A percentile compares a stretch with the other conserved stretches of the same genome.
Evolutionary conservation across 2,329 filamentous ascomycete genomes (phyloP).

Genomic region (Microdochium trichocladiopsis): DNA sequence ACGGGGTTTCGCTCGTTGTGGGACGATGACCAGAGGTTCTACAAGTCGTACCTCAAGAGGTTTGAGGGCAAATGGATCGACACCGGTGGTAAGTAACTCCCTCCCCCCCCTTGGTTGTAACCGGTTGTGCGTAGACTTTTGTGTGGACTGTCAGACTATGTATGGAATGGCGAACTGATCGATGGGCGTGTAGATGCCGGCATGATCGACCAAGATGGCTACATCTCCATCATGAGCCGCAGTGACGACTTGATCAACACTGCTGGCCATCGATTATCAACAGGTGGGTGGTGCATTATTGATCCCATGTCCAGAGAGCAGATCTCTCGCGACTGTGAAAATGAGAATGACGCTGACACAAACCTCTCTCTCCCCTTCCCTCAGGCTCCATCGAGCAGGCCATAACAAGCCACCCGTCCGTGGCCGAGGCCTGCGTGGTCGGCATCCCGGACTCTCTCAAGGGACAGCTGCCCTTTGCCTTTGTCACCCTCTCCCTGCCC

Average conservation of each 20-base stretch:
- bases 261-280: conserved; percentile 86
- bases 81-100: conserved; percentile 48
- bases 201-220: conserved; percentile 69
- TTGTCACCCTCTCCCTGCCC: conserved; percentile 52
- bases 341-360: not conserved
- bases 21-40: conserved; percentile 80
- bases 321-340: no score
- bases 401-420: conserved; percentile 69
- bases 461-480: conserved; percentile 87
- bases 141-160: not conserved
- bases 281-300: conserved; percentile 49
- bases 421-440: conserved; percentile 82
- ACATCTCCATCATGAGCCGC: conserved; percentile 57
- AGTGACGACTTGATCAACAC: conserved; percentile 91
- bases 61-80: conserved; percentile 82
- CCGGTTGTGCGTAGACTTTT: not conserved
- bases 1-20: conserved; percentile 83
- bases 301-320: not conserved
- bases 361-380: not conserved
- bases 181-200: conserved; percentile 55
- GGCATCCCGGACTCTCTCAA: conserved; percentile 81
- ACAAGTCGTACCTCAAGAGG: conserved; percentile 74
- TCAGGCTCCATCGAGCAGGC: conserved; percentile 84
- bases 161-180: not conserved
- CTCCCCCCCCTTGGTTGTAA: not conserved